Percentiles rank a stretch among this genome's conserved stretches.
Conservation (phyloP, 208 protist species). For the Trypanosoma vivax region DNA sequence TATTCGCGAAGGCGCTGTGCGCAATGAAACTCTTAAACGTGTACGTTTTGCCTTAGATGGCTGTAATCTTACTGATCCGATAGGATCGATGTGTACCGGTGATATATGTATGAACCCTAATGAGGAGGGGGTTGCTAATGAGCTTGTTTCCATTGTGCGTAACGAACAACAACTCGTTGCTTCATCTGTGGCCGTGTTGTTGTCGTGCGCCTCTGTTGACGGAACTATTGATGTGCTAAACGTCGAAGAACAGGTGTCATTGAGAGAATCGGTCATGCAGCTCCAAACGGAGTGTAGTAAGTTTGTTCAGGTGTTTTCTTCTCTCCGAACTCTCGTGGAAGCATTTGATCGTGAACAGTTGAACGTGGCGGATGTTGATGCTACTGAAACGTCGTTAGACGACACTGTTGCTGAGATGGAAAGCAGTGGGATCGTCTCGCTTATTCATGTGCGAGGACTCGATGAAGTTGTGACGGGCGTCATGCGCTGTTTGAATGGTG, state of each 20-base stretch:
- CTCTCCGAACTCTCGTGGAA: background rate
- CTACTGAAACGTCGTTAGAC: too few species aligned
- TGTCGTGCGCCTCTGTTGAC: background rate
- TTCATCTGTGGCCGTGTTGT: background rate
- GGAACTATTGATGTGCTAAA: too few species aligned
- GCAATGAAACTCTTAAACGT: too few species aligned
- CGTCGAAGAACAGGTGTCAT: background rate
- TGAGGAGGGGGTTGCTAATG: background rate
- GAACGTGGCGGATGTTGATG: too few species aligned
- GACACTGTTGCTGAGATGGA: too few species aligned
- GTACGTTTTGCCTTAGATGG: too few species aligned
- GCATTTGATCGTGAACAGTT: too few species aligned
- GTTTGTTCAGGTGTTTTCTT: background rate
- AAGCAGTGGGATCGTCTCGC: too few species aligned
- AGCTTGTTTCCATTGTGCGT: background rate
- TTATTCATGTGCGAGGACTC: background rate
- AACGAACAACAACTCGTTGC: background rate
- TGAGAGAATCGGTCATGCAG: background rate
- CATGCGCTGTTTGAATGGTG: background rate
- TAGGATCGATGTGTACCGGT: too few species aligned
- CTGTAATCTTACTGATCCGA: too few species aligned
- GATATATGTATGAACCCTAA: too few species aligned
- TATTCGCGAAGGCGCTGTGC: too few species aligned
- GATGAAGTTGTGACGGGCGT: conserved; percentile 5
- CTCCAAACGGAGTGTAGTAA: background rate